These are phyloP conservation scores for Kalmanozyma brasiliensis DNA, from an alignment of 1,284 basidiomycete species.

Conservation along the genomic window DNA sequence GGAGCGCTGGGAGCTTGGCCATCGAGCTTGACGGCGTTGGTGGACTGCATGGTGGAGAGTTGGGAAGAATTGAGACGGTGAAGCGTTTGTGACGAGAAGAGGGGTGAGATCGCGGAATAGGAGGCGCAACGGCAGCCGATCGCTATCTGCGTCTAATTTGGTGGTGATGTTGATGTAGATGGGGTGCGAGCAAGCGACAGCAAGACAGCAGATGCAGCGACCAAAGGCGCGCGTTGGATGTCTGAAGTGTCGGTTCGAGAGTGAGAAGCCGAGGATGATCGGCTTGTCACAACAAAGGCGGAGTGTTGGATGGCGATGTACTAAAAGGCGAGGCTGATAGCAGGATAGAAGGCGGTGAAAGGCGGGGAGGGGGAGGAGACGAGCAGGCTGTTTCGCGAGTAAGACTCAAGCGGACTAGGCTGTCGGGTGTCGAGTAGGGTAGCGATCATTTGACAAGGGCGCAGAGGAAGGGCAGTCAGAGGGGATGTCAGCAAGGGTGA, in stretches of 20 bases:
- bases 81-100: not conserved
- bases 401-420: constrained; percentile 65
- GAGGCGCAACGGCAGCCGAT: constrained; percentile 23
- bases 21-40: constrained; percentile 14
- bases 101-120: not conserved
- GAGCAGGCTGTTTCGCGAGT: constrained; percentile 64
- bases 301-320: too few species aligned
- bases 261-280: not conserved
- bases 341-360: constrained; percentile 25
- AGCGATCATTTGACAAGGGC: too few species aligned
- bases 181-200: not conserved
- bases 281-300: too few species aligned
- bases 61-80: not conserved
- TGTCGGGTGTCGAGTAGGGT: constrained; percentile 22
- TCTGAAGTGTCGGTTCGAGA: constrained; percentile 1
- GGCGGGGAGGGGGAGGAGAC: constrained; percentile 17
- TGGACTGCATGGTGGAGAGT: constrained; percentile 28
- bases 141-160: constrained; percentile 7
- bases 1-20: constrained; percentile 17
- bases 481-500: constrained; percentile 12
- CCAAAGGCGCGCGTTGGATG: constrained; percentile 48
- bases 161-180: not conserved
- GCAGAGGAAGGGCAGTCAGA: not conserved
- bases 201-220: constrained; percentile 39
- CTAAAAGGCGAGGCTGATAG: constrained; percentile 2